These are phyloP conservation scores for Phyllosticta citribraziliensis DNA, from an alignment of 2,329 filamentous ascomycete species.

Conservation along the genomic window DNA sequence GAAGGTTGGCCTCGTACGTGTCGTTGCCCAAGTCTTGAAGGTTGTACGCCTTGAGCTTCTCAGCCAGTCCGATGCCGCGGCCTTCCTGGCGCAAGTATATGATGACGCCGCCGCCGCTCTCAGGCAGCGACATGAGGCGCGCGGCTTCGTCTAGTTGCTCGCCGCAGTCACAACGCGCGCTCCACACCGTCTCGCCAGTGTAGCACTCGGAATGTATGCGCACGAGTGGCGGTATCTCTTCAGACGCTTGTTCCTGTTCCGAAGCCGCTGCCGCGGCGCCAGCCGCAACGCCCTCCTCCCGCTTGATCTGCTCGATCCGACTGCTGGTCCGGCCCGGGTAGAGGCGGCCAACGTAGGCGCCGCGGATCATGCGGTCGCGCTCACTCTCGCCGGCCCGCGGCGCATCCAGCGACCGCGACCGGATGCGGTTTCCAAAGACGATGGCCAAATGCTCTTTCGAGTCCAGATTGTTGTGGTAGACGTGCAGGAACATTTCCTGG, in stretches of 20 bases:
- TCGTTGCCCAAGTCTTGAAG: conserved; percentile 94
- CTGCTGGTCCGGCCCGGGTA: conserved; percentile 77
- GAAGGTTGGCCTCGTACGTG: conserved; percentile 88
- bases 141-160: conserved; percentile 97
- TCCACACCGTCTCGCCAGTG: conserved; percentile 97
- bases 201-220: conserved; percentile 98
- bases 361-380: conserved; percentile 84
- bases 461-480: conserved; percentile 88
- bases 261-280: neutral
- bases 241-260: conserved; percentile 13
- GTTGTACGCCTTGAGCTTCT: conserved; percentile 98
- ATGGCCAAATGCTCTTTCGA: conserved; percentile 96
- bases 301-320: conserved; percentile 45
- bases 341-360: conserved; percentile 81
- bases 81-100: conserved; percentile 95
- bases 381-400: conserved; percentile 69
- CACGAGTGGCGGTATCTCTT: conserved; percentile 58
- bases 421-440: conserved; percentile 82
- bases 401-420: conserved; percentile 60
- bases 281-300: conserved; percentile 1
- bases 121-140: conserved; percentile 71
- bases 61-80: conserved; percentile 83
- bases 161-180: conserved; percentile 91
- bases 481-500: conserved; percentile 92
- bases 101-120: conserved; percentile 70